A percentile compares a stretch with the other conserved stretches of the same genome.
phyloP scores from a whole-genome alignment of 768 basidiomycete species.

The Clavulina sp. region DNA sequence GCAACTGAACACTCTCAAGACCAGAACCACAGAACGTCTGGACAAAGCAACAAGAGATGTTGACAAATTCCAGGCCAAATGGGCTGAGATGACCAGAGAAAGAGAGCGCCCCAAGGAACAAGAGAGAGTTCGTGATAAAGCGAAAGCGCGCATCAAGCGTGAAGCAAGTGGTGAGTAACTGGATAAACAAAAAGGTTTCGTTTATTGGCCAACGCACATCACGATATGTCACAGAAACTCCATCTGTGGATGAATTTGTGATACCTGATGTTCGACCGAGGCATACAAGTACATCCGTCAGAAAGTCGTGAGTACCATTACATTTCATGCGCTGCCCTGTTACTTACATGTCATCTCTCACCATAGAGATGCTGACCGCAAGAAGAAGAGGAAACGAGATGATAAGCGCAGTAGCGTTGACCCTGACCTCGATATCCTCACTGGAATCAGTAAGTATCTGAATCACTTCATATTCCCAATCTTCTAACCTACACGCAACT shows the following conservation, averaged over 20 bases:
- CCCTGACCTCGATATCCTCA: constrained; percentile 5
- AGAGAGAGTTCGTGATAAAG: too few relatives aligned
- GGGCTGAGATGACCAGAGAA: constrained; percentile 24
- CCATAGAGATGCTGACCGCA: background rate
- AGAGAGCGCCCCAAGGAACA: constrained; percentile 3
- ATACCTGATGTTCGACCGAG: background rate
- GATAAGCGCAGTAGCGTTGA: constrained; percentile 8
- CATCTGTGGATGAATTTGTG: constrained; percentile 1
- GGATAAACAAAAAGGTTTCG: constrained; percentile 1
- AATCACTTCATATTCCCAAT: background rate
- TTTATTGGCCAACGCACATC: background rate
- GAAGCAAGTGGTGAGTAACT: constrained; percentile 56
- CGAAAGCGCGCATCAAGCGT: constrained; percentile 28
- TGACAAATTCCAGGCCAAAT: constrained; percentile 54
- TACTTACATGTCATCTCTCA: background rate
- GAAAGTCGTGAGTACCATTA: background rate
- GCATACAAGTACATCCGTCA: background rate
- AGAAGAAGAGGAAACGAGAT: background rate
- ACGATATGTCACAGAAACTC: background rate
- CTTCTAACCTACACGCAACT: background rate
- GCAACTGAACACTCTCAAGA: constrained; percentile 39
- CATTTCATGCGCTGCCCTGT: background rate
- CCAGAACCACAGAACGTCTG: constrained; percentile 39
- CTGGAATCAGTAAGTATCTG: constrained; percentile 6
- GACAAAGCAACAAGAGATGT: constrained; percentile 66